These are phyloP conservation scores for Hibiscus syriacus DNA, from an alignment of 345 rosid species.

Conservation along the genomic window DNA sequence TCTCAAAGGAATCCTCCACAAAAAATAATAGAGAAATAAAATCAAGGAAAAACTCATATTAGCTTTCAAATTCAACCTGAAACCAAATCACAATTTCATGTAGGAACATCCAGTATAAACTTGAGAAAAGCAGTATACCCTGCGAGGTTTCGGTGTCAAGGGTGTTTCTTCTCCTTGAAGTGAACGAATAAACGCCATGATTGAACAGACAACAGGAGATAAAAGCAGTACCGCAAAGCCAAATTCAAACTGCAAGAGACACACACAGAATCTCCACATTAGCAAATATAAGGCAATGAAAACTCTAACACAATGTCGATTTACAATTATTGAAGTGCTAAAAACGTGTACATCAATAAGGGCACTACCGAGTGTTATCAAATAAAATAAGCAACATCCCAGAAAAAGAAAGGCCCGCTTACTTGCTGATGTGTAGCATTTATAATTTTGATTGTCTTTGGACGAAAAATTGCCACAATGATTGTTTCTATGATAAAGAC, in stretches of 20 bases:
- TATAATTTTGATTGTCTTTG: conserved; percentile 68
- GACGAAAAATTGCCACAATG: conserved; percentile 80
- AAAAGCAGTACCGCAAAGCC: conserved; percentile 90
- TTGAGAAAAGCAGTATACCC: conserved; percentile 41
- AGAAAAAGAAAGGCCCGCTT: conserved; percentile 15
- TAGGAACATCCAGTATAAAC: conserved; percentile 8
- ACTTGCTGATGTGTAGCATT: conserved; percentile 93
- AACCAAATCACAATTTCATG: not conserved
- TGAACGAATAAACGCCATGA: conserved; percentile 95
- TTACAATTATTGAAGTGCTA: not conserved
- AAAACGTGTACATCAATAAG: not conserved
- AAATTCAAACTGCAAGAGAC: conserved; percentile 75
- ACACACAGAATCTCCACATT: not conserved
- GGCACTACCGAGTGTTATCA: not conserved
- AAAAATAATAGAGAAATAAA: not conserved
- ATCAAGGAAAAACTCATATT: not conserved
- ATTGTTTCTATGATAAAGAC: conserved; percentile 84
- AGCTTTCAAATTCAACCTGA: conserved; percentile 6
- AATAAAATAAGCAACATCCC: conserved; percentile 12
- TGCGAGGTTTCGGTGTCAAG: conserved; percentile 83
- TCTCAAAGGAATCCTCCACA: not conserved
- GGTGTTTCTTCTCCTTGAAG: conserved; percentile 85
- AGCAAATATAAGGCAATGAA: not conserved
- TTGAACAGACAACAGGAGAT: conserved; percentile 94
- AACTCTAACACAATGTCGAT: not conserved